Percentiles rank a stretch among this genome's conserved stretches.
phyloP scores from a whole-genome alignment of 2,329 filamentous ascomycete genomes.

The Trichoderma gracile region DNA sequence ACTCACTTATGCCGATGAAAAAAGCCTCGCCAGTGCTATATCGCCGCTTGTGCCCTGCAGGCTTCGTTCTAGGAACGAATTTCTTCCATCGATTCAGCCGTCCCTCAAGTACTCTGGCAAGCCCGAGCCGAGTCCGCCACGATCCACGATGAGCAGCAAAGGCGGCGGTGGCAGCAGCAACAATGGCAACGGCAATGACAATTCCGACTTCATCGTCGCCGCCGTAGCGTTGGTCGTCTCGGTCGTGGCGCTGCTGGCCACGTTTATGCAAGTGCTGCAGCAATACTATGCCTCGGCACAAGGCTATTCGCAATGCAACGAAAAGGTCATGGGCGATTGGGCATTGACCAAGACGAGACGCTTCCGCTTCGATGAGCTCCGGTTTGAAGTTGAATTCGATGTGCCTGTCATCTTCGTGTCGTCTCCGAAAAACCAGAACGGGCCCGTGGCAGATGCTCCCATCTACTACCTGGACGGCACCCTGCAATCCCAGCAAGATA shows the following conservation, averaged over 20 bases:
- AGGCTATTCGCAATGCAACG: slow-evolving; percentile 51
- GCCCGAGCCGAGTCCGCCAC: neutral
- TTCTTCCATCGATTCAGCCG: neutral
- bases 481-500: slow-evolving; percentile 39
- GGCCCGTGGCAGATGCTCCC: slow-evolving; percentile 36
- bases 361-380: slow-evolving; percentile 47
- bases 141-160: slow-evolving; percentile 16
- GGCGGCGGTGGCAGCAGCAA: neutral
- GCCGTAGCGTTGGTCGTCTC: slow-evolving; percentile 50
- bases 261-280: slow-evolving; percentile 51
- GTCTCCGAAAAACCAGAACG: slow-evolving; percentile 43
- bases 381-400: slow-evolving; percentile 53
- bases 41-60: neutral
- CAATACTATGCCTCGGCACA: slow-evolving; percentile 53
- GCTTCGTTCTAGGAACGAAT: neutral
- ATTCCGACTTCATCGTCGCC: slow-evolving; percentile 43
- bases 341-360: slow-evolving; percentile 42
- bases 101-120: neutral
- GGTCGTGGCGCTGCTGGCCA: slow-evolving; percentile 48
- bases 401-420: slow-evolving; percentile 54
- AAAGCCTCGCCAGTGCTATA: neutral
- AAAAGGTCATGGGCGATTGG: slow-evolving; percentile 52
- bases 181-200: slow-evolving; percentile 23
- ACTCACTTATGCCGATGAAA: neutral
- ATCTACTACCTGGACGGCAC: slow-evolving; percentile 46